Conservation (phyloP, 257 asterid species). For the Petunia secreta region DNA sequence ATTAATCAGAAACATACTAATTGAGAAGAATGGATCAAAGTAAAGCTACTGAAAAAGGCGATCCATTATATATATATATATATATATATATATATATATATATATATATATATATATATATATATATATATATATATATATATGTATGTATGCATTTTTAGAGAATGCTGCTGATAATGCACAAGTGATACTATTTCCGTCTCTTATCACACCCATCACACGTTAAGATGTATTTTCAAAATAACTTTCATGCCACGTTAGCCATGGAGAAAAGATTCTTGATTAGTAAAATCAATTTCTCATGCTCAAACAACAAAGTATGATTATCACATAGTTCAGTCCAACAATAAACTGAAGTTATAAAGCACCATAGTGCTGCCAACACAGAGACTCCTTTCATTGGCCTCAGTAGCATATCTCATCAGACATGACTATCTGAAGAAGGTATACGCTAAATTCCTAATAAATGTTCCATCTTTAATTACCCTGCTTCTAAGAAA, state of each 20-base stretch:
- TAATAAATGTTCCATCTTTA: constrained; percentile 7
- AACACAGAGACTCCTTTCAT: background rate
- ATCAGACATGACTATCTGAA: background rate
- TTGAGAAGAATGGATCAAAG: constrained; percentile 19
- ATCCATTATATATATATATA: background rate
- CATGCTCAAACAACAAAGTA: background rate
- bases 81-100: too few species aligned
- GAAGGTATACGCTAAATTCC: background rate
- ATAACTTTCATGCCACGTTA: constrained; percentile 3
- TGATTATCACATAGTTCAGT: background rate
- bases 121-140: too few species aligned
- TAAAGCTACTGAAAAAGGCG: background rate
- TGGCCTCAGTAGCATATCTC: background rate
- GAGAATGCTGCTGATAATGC: constrained; percentile 9
- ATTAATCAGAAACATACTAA: background rate
- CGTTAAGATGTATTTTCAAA: constrained; percentile 3
- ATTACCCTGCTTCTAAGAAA: background rate
- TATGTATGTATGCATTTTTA: background rate
- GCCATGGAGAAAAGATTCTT: background rate
- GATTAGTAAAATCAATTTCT: background rate
- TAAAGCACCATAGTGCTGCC: background rate
- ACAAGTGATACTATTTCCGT: background rate
- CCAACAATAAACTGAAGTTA: constrained; percentile 9
- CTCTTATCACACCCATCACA: background rate
- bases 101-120: too few species aligned